Evolutionary conservation across 257 asterid species (phyloP).

Genomic region (Capsicum rhomboideum): DNA sequence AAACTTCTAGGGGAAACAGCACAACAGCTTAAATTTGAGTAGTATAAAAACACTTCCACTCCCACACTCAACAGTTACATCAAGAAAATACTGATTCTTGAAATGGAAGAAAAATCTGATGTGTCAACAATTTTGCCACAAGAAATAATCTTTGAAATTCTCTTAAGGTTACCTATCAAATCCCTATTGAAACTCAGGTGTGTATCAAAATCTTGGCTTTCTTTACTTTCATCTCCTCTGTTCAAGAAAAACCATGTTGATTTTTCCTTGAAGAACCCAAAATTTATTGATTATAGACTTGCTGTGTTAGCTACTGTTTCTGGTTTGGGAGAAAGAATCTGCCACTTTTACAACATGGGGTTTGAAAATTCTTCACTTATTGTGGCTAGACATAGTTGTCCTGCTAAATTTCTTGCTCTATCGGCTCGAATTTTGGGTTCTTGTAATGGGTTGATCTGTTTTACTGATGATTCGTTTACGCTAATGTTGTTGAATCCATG

Average conservation of each 20-base stretch:
- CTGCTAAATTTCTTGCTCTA: neutral
- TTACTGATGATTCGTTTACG: slow-evolving; percentile 6
- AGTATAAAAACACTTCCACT: no score
- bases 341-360: slow-evolving; percentile 22
- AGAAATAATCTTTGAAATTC: slow-evolving; percentile 41
- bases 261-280: neutral
- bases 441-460: slow-evolving; percentile 45
- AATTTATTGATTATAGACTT: neutral
- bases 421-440: slow-evolving; percentile 33
- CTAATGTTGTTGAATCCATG: slow-evolving; percentile 43
- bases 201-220: slow-evolving; percentile 42
- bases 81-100: no score
- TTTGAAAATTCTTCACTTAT: slow-evolving; percentile 11
- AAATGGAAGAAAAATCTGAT: neutral
- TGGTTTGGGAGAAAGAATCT: neutral
- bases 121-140: neutral
- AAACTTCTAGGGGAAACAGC: no score
- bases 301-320: neutral
- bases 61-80: no score
- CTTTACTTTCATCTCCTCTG: slow-evolving; percentile 22
- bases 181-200: slow-evolving; percentile 34
- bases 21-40: no score
- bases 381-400: neutral
- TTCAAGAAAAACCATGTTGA: slow-evolving; percentile 29
- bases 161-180: slow-evolving; percentile 35